A percentile compares a stretch with the other conserved stretches of the same genome.
Evolutionary conservation across 768 basidiomycete species (phyloP).

Genomic region (Mycena filopes): DNA sequence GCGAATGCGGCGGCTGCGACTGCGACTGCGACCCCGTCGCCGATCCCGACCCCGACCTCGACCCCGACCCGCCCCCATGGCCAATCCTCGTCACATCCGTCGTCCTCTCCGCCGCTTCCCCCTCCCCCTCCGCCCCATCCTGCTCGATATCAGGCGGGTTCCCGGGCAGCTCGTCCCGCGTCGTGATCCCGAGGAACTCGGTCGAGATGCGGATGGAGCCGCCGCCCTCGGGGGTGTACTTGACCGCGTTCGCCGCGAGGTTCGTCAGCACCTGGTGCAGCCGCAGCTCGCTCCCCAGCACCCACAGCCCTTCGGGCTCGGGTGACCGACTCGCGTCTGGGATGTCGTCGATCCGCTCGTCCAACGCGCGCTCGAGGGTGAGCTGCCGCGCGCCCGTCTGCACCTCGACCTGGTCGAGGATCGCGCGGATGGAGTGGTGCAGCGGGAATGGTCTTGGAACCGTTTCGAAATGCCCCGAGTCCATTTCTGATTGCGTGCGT

Average conservation of each 20-base stretch:
- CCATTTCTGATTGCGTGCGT: slow-evolving; percentile 45
- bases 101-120: neutral
- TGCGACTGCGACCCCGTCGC: too few species aligned
- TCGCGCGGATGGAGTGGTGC: slow-evolving; percentile 40
- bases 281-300: slow-evolving; percentile 55
- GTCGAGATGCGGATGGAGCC: slow-evolving; percentile 41
- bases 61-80: neutral
- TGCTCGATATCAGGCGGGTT: slow-evolving; percentile 27
- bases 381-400: slow-evolving; percentile 39
- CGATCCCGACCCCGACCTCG: too few species aligned
- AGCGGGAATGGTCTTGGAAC: slow-evolving; percentile 48
- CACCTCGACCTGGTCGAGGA: slow-evolving; percentile 39
- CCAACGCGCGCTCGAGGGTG: slow-evolving; percentile 44
- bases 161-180: slow-evolving; percentile 28
- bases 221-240: slow-evolving; percentile 43
- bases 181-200: slow-evolving; percentile 32
- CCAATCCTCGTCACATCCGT: neutral
- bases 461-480: slow-evolving; percentile 46
- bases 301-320: slow-evolving; percentile 39
- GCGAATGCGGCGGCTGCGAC: neutral
- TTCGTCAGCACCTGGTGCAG: slow-evolving; percentile 51
- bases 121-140: neutral
- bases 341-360: slow-evolving; percentile 47
- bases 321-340: slow-evolving; percentile 2
- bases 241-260: slow-evolving; percentile 51